A percentile compares a stretch with the other conserved stretches of the same genome.
Conservation (phyloP, 495 filamentous ascomycete species). For the Penicillium herquei region DNA sequence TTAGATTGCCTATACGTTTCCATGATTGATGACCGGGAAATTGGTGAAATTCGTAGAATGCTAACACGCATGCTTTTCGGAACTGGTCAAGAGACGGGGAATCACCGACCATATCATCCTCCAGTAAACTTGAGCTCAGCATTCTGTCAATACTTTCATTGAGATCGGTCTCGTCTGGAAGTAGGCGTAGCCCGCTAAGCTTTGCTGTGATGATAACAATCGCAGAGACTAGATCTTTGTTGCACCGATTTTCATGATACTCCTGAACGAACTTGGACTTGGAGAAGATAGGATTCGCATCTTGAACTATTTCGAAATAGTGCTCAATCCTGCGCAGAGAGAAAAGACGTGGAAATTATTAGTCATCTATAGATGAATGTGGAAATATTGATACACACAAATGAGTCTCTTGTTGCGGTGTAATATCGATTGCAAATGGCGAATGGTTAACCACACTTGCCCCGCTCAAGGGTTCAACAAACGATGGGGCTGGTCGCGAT, state of each 20-base stretch:
- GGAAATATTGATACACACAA: no score
- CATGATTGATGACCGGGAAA: slow-evolving; percentile 31
- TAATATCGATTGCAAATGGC: no score
- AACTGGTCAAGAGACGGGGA: slow-evolving; percentile 24
- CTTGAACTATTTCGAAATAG: slow-evolving; percentile 24
- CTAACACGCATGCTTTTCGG: slow-evolving; percentile 33
- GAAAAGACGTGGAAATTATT: no score
- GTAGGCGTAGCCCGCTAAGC: slow-evolving; percentile 15
- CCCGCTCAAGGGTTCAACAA: no score
- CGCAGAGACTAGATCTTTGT: slow-evolving; percentile 20
- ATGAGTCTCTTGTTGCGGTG: no score
- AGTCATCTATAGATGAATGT: no score
- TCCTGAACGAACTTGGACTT: slow-evolving; percentile 20
- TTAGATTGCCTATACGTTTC: slow-evolving; percentile 33
- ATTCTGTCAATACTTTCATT: slow-evolving; percentile 6
- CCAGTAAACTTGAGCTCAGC: slow-evolving; percentile 12
- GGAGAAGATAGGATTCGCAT: slow-evolving; percentile 30
- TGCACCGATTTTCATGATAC: slow-evolving; percentile 14
- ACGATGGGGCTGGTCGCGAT: no score
- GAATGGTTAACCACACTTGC: no score
- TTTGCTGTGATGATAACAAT: slow-evolving; percentile 25
- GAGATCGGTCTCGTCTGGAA: neutral
- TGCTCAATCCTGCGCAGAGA: neutral
- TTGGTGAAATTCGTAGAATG: slow-evolving; percentile 38
- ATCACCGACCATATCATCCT: slow-evolving; percentile 19